Percentiles rank a stretch among this genome's conserved stretches.
Evolutionary conservation across 2,329 filamentous ascomycete species (phyloP).

Genomic region (Graphiopsis chlorocephala): DNA sequence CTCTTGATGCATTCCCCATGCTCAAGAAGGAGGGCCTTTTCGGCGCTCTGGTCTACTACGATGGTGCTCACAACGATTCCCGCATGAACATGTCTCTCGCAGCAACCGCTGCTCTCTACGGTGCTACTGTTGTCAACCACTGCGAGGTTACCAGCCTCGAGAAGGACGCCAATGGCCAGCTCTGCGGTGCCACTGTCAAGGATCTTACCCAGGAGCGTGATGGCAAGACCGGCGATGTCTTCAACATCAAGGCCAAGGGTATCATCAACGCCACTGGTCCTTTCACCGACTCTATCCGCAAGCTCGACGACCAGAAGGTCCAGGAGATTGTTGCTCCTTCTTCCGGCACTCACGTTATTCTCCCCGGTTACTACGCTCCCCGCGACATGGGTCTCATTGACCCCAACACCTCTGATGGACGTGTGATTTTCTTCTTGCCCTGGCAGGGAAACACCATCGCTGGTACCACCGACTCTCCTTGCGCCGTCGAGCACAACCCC

Average conservation of each 20-base stretch:
- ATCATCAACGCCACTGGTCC: constrained; percentile 87
- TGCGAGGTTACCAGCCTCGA: constrained; percentile 73
- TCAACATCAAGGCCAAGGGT: constrained; percentile 73
- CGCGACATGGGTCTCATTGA: constrained; percentile 86
- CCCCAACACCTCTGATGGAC: constrained; percentile 79
- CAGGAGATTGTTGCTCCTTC: constrained; percentile 81
- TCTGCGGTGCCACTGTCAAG: constrained; percentile 71
- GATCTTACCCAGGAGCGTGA: constrained; percentile 67
- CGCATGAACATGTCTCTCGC: constrained; percentile 88
- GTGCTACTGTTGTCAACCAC: constrained; percentile 78
- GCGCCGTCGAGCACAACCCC: constrained; percentile 68
- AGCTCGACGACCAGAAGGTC: constrained; percentile 71
- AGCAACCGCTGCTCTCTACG: constrained; percentile 85
- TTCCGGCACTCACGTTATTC: constrained; percentile 80
- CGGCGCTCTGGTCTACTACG: constrained; percentile 85
- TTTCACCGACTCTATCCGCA: constrained; percentile 80
- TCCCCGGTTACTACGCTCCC: constrained; percentile 83
- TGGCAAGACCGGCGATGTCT: constrained; percentile 60
- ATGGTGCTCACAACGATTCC: constrained; percentile 88
- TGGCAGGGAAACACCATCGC: constrained; percentile 94
- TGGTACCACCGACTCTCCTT: constrained; percentile 79
- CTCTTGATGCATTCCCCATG: constrained; percentile 85
- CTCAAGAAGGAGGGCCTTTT: constrained; percentile 74
- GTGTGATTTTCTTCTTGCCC: constrained; percentile 89
- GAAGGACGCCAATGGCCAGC: constrained; percentile 69